Evolutionary conservation across 2,329 filamentous ascomycete species (phyloP), one percentile per base, ranked within the genome.

Genomic region (Talaromyces sp.): DNA sequence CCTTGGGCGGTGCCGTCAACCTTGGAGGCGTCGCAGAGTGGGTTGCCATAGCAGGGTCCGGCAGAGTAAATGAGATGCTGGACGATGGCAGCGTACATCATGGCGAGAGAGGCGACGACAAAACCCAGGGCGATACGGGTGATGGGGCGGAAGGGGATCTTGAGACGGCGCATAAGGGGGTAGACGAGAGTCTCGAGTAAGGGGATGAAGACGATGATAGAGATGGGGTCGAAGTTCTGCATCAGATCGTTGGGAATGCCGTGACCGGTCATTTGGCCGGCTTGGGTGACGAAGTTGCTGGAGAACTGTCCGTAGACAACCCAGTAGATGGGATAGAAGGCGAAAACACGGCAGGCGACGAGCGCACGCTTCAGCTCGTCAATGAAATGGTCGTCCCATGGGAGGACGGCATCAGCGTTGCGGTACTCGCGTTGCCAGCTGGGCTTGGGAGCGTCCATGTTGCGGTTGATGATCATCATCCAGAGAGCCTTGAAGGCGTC

Each of bases 201-300:
- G 2, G 88, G 88, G 44, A 91, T 87, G 71, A 91, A 82, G 65
- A 92, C 84, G 62, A 92, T 82, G 56, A 91, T 83, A 22, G 87
- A 83, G 58, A 92, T 83, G 5, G 89, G 87, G 70, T 91, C 86
- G 36, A 92, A 77, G 73, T 91, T 91, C 69, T 86, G 82, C 64
- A 92, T 82, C 52, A 91, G 75, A 67, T 92, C 89, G 76, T 92
- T 92, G 64, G 89, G 89, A 3, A 90, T 81, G 29, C 88, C 87
- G 65, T 87, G 78, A 2, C 86, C 82, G 48, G 81, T 64, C 87
- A 84, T 83, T 56, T 77, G 77, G n/a, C 73, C 75, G 47, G 80
- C 81, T 70, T 90, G 87, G 11, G 85, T 85, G 61, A 86, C 82
- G 60, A 87, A 80, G 74, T 87, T 89, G 70, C 78, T 82, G 48